Base-by-base conservation (phyloP, 306 rosid species). In the Cicer judaicum region DNA sequence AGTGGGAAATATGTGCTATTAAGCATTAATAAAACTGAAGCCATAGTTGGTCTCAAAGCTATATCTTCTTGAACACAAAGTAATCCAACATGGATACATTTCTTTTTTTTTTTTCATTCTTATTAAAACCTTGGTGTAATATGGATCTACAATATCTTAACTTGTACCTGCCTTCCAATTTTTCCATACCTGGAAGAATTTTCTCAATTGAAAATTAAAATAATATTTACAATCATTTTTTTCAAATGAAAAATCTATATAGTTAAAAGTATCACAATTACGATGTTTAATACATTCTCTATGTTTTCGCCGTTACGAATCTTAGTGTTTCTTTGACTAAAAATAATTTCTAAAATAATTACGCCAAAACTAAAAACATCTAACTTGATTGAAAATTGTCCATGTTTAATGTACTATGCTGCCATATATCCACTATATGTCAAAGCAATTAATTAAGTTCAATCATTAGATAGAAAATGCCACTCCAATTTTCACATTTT, bases 11-110 rank as follows among this genome's bases (percentile, higher is more conserved):
- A 79, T 59, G 21, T 7, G 52, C 88, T 83, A 13, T 29, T 78
- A 19, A 85, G 84, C 87, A 81, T 89, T 19, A 81, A 68, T 47
- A 65, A 49, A 15, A 89, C 75, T 0, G 85, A 15, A 61, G 76
- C 7, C 90, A 89, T 84, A 9, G 85, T 84, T 66, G 90, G 95
- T 70, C 92, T 82, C 8, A 68, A 62, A 46, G 0, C 57, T 60
- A 29, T 15, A 40, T 84, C 78, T 54, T 85, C 92, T 82, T 86
- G 92, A 52, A 82, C 82, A 66, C 90, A 88, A 0, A 89, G 77
- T 16, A 90, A 65, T 1, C 91, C 96, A 12, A 90, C 72, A 53
- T 88, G 93, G 49, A 90, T 81, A 77, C 89, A 85, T 83, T 87
- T 86, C 16, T n/a, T n/a, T n/a, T n/a, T n/a, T 55, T 56, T 15